phyloP scores from a whole-genome alignment of 2,329 filamentous ascomycete species.

The Cladophialophora bantiana region DNA sequence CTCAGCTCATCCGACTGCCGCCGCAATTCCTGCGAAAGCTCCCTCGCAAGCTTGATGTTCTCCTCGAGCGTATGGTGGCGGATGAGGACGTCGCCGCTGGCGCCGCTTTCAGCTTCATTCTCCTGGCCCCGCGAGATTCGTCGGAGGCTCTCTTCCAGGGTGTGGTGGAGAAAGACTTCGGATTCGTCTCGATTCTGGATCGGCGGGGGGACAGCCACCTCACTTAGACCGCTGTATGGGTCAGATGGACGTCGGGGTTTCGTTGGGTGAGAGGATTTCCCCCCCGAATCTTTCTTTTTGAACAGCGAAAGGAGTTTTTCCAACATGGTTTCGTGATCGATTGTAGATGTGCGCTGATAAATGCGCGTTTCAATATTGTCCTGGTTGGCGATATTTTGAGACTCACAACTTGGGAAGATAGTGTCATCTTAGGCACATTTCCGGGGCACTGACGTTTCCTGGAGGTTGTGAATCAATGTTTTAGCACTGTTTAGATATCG shows the following conservation, averaged over 20 bases:
- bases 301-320: neutral
- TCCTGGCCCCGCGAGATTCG: slow-evolving; percentile 14
- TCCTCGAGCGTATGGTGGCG: slow-evolving; percentile 27
- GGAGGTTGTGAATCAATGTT: no score
- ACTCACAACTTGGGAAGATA: no score
- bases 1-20: slow-evolving; percentile 19
- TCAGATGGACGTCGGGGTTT: neutral
- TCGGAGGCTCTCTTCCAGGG: slow-evolving; percentile 19
- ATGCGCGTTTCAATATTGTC: no score
- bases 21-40: slow-evolving; percentile 20
- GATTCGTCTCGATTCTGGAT: slow-evolving; percentile 20
- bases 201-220: slow-evolving; percentile 16
- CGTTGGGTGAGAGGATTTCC: neutral
- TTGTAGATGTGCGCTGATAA: no score
- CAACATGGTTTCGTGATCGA: neutral
- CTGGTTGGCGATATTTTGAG: no score
- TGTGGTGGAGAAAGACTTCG: slow-evolving; percentile 21
- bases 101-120: neutral
- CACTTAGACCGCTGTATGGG: slow-evolving; percentile 9
- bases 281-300: neutral
- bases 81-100: slow-evolving; percentile 15
- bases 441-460: no score
- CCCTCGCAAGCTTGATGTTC: slow-evolving; percentile 21
- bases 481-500: no score
- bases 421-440: no score